phyloP scores from a whole-genome alignment of 805 yeast species.

The Metschnikowia drakensbergensis region DNA sequence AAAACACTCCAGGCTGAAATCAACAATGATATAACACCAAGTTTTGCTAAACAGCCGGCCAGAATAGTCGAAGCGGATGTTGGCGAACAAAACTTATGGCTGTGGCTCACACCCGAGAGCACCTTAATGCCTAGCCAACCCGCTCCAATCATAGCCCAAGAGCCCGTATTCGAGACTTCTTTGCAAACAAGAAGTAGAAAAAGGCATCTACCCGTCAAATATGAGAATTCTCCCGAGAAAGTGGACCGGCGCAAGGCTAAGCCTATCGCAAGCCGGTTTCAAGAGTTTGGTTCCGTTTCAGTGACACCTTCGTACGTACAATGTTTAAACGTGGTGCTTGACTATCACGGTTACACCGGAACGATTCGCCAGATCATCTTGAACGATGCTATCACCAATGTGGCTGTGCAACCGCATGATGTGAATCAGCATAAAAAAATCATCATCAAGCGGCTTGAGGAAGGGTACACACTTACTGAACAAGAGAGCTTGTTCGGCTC shows the following conservation, averaged over 20 bases:
- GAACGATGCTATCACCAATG: constrained; percentile 15
- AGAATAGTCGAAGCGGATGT: neutral
- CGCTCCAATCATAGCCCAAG: neutral
- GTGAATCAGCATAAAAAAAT: constrained; percentile 1
- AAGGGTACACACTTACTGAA: constrained; percentile 1
- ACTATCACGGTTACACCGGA: constrained; percentile 22
- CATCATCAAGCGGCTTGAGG: constrained; percentile 6
- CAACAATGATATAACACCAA: neutral
- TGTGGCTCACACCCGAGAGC: neutral
- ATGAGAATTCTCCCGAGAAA: neutral
- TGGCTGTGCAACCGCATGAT: constrained; percentile 11
- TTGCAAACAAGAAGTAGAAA: neutral
- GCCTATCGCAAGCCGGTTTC: constrained; percentile 13
- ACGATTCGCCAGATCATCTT: constrained; percentile 10
- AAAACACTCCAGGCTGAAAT: neutral
- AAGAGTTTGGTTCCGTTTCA: constrained; percentile 7
- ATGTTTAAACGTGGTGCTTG: constrained; percentile 20
- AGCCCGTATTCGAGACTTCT: neutral
- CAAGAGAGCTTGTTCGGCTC: constrained; percentile 9
- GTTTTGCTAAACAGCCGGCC: neutral
- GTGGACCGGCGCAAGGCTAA: constrained; percentile 11
- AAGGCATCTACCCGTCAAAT: neutral
- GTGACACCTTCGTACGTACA: constrained; percentile 16
- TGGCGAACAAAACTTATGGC: neutral
- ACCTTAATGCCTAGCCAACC: neutral